phyloP scores from a whole-genome alignment of 192 early-diverging fungal genomes.

The Dimargaris xerosporica region DNA sequence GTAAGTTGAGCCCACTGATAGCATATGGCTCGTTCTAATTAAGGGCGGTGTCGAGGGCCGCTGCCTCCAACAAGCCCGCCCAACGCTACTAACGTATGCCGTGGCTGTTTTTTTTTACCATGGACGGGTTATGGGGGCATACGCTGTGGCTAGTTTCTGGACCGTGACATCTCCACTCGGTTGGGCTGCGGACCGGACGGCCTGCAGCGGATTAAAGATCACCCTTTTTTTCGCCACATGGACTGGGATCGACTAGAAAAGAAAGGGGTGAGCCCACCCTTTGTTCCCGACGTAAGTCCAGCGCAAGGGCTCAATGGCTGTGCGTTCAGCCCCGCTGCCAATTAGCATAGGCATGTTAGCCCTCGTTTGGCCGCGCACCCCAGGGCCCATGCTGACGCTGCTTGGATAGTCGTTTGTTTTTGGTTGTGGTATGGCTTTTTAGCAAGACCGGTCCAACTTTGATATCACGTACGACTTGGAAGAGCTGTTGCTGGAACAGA shows the following conservation, averaged over 20 bases:
- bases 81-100: too few relatives aligned
- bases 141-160: slow-evolving; percentile 37
- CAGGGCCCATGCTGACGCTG: too few relatives aligned
- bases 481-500: slow-evolving; percentile 92
- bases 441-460: slow-evolving; percentile 83
- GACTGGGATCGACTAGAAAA: slow-evolving; percentile 61
- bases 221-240: slow-evolving; percentile 64
- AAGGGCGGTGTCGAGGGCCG: too few relatives aligned
- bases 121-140: too few relatives aligned
- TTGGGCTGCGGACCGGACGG: slow-evolving; percentile 69
- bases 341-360: too few relatives aligned
- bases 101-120: neutral
- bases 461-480: slow-evolving; percentile 94
- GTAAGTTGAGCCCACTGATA: slow-evolving; percentile 18
- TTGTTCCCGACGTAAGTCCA: slow-evolving; percentile 62
- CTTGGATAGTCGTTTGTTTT: too few relatives aligned
- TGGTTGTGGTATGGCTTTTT: neutral
- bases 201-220: slow-evolving; percentile 42
- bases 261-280: slow-evolving; percentile 62
- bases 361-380: too few relatives aligned
- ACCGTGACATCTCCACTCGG: slow-evolving; percentile 54
- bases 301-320: neutral
- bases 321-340: too few relatives aligned
- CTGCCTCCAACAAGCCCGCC: too few relatives aligned
- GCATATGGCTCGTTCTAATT: too few relatives aligned